Conservation (phyloP, 371 early-diverging fungal genomes). For the Mortierella sp. region DNA sequence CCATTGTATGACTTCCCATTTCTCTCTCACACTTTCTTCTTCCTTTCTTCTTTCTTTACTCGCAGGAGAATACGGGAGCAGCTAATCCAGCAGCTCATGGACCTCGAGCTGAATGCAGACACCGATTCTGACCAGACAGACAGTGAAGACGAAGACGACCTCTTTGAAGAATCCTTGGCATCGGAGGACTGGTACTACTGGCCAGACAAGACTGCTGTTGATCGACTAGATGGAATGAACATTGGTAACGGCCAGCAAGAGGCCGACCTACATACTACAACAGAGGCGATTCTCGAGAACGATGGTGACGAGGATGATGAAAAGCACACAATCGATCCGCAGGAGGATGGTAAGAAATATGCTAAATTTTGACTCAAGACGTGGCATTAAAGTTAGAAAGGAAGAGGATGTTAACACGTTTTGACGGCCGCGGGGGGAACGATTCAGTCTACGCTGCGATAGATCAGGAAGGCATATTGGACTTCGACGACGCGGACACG, state of each 20-base stretch:
- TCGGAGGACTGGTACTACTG: not conserved
- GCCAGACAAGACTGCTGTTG: not conserved
- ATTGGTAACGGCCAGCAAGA: not conserved
- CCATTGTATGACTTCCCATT: not conserved
- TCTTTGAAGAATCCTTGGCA: not conserved
- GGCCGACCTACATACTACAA: not conserved
- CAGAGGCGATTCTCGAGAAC: not conserved
- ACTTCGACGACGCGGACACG: not conserved
- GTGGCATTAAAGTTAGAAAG: too few species aligned
- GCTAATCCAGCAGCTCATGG: not conserved
- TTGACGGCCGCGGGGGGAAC: not conserved
- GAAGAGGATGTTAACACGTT: too few species aligned
- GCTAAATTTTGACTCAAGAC: too few species aligned
- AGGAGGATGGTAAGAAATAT: too few species aligned
- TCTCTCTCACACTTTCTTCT: not conserved
- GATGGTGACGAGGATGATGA: too few species aligned
- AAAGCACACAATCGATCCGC: too few species aligned
- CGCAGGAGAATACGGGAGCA: not conserved
- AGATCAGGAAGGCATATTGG: not conserved
- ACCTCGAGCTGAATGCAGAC: not conserved
- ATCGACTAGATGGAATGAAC: not conserved
- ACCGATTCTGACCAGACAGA: not conserved
- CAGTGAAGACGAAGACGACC: not conserved
- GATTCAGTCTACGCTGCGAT: not conserved
- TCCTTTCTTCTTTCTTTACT: not conserved